Conservation (phyloP, 78 protist genomes). For the Dictyostelium intermedium region DNA sequence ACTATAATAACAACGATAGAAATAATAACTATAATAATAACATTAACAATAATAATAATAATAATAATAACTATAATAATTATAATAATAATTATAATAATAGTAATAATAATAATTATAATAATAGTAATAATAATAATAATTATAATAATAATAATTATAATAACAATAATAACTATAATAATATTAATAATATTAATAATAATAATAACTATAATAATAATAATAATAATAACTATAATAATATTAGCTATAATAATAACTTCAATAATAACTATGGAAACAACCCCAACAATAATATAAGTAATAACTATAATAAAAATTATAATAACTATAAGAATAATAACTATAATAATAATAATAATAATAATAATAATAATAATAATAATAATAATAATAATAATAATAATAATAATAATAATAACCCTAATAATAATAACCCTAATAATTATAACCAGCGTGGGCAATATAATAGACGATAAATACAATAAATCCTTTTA, state of each 20-base stretch:
- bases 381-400: not conserved
- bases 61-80: no score
- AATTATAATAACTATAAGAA: not conserved
- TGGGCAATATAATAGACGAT: not conserved
- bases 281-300: not conserved
- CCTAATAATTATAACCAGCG: not conserved
- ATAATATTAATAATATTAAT: not conserved
- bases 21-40: no score
- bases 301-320: not conserved
- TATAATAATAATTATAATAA: no score
- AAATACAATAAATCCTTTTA: not conserved
- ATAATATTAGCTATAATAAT: not conserved
- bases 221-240: not conserved
- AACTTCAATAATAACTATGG: not conserved
- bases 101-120: not conserved
- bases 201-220: not conserved
- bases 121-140: not conserved
- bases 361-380: not conserved
- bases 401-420: not conserved
- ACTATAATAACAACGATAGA: no score
- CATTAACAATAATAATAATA: no score
- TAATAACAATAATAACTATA: no score
- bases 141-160: not conserved
- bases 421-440: not conserved
- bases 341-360: not conserved